Evolutionary conservation across 2,329 filamentous ascomycete genomes (phyloP), one percentile per base, ranked within the genome.

Genomic region (Stylonectria norvegica): DNA sequence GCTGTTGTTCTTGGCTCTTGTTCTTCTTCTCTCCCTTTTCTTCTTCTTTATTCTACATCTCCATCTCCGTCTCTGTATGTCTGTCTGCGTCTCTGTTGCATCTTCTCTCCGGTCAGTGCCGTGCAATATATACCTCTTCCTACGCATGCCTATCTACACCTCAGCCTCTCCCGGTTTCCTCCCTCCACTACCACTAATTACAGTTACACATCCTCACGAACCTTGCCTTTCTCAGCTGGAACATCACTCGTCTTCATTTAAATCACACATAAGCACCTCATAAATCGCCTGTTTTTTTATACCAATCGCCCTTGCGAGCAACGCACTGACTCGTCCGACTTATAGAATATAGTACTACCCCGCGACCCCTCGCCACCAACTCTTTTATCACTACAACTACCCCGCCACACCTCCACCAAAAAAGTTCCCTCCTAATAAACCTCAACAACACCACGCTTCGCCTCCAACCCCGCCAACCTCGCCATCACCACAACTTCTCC

Each of bases 401-500:
- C 54, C 53, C 54, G 47, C 54, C 52, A 56, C 53, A 48, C 46
- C 52, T 45, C 28, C n/a, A n/a, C n/a, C n/a, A n/a, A 32, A 32
- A 25, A 32, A 32, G 5, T 17, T 32, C 30, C 30, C 8, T 7
- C 15, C 17, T 16, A 19, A 39, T 49, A 43, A 49, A 45, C 41
- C 32, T 45, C 35, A 25, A 31, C 34, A 50, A 53, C 54, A 54
- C 54, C 54, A 49, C 54, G n/a, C 54, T 57, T 57, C 57, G 48
- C 45, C 40, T 48, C 42, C 40, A 37, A 42, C 53, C 49, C 40
- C 46, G 33, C 47, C 45, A 43, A 50, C 36, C 42, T 39, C 45
- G 20, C 31, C 43, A 15, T 4, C 45, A 63, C 48, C 49, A 66
- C 64, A 46, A 33, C 60, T 65, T 64, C 47, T 60, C 66, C 51